Percentiles rank a stretch among this genome's conserved stretches.
These are phyloP conservation scores for Lyophyllum atratum DNA, from an alignment of 768 basidiomycete species.

Conservation along the genomic window DNA sequence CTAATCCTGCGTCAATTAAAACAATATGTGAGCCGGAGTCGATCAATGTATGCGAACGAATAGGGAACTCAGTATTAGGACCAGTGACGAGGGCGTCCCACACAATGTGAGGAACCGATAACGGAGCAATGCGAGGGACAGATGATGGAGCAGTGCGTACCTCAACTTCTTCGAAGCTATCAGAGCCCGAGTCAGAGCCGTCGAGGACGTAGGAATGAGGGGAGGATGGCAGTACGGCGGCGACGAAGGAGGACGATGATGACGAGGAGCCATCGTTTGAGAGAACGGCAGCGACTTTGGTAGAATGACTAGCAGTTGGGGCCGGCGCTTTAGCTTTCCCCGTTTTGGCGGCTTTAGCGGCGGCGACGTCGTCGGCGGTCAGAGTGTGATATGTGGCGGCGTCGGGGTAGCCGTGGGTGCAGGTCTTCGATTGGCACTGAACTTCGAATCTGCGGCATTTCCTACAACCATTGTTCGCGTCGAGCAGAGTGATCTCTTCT, in stretches of 20 bases:
- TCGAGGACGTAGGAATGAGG: not conserved
- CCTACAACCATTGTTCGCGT: constrained; percentile 21
- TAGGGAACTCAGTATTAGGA: not conserved
- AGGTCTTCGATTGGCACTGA: constrained; percentile 15
- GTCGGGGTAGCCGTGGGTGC: constrained; percentile 21
- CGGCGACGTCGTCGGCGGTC: constrained; percentile 5
- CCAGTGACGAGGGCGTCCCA: too few species aligned
- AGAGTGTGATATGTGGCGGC: constrained; percentile 14
- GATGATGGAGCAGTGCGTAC: not conserved
- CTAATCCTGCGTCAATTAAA: constrained; percentile 28
- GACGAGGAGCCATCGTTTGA: constrained; percentile 10
- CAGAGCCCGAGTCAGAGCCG: not conserved
- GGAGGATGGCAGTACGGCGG: constrained; percentile 14
- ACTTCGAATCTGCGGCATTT: constrained; percentile 21
- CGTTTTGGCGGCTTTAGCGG: not conserved
- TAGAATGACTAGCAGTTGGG: not conserved
- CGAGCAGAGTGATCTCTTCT: constrained; percentile 13
- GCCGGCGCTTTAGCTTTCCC: constrained; percentile 1
- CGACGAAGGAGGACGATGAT: constrained; percentile 13
- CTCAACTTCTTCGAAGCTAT: not conserved
- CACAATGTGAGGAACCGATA: not conserved
- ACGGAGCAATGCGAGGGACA: not conserved
- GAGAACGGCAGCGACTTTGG: constrained; percentile 7
- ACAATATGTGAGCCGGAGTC: constrained; percentile 32
- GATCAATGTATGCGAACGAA: constrained; percentile 21